Conservation (phyloP, 768 basidiomycete genomes). For the Multifurca ochricompacta region DNA sequence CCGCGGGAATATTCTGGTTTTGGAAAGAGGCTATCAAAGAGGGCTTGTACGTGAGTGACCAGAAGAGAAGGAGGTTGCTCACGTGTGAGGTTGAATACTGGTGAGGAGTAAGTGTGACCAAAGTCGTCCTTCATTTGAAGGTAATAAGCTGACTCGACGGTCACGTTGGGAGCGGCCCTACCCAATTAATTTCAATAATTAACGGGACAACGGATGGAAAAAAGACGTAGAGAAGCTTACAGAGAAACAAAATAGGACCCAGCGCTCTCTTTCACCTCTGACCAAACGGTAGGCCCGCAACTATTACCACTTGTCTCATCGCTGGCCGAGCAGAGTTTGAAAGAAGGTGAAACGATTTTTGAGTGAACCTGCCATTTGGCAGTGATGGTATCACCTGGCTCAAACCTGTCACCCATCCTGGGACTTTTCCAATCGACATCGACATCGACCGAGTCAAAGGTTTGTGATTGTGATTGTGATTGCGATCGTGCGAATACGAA, state of each 20-base stretch:
- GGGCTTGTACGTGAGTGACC: no score
- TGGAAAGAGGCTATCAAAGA: not conserved
- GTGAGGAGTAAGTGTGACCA: constrained; percentile 25
- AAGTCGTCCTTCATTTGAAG: constrained; percentile 28
- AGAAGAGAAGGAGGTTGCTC: constrained; percentile 11
- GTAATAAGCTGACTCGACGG: constrained; percentile 22
- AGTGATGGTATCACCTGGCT: constrained; percentile 28
- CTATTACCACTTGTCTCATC: constrained; percentile 12
- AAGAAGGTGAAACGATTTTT: constrained; percentile 28
- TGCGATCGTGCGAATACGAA: not conserved
- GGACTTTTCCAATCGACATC: constrained; percentile 27
- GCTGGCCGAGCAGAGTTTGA: constrained; percentile 28
- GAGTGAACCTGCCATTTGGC: constrained; percentile 26
- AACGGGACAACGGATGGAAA: not conserved
- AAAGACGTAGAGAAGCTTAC: constrained; percentile 12
- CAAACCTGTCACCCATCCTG: constrained; percentile 24
- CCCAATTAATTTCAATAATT: constrained; percentile 6
- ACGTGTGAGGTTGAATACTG: constrained; percentile 28
- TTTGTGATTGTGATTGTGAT: no score
- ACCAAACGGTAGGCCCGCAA: constrained; percentile 26
- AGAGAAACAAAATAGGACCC: constrained; percentile 25
- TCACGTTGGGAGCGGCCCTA: constrained; percentile 25
- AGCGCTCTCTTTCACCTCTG: constrained; percentile 23
- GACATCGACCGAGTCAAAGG: no score
- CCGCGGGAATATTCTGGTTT: not conserved